Evolutionary conservation across 179 eudicot species (phyloP), one percentile per base, ranked within the genome.

Genomic region (Monotropa hypopitys): DNA sequence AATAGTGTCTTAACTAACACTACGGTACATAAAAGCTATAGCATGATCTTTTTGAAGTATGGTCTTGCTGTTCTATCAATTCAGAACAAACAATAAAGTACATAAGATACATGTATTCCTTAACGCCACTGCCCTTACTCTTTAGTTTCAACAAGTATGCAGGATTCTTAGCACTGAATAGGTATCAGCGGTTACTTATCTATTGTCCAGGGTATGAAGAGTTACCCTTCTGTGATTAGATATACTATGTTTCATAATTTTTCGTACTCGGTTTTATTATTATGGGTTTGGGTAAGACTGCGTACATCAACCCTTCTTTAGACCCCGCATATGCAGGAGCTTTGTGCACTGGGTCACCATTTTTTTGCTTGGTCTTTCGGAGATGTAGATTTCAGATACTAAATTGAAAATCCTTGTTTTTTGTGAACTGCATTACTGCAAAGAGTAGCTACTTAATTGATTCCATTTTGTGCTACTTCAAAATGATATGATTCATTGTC

Each of bases 121-220:
- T 13, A 46, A 28, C 33, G 20, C 57, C 33, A 69, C 53, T 21
- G 20, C 33, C 51, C 33, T 43, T 65, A 18, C 43, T 2, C n/a
- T 32, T 65, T 15, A 33, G 23, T 65, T 65, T 65, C 45, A 65
- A 65, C 43, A 9, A 68, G 30, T 5, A 47, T 70, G 56, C 57
- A 5, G 21, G 20, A 46, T 47, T 47, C 40, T 35, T 7, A 28
- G 15, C 21, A 46, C 51, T 28, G 26, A 46, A 46, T 21, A 4
- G 12, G 53, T 45, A 3, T 38, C 30, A 69, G 21, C n/a, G 33
- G 40, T 69, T 43, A 43, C 73, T 69, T 43, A 26, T 46, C n/a
- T 70, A 23, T 49, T 28, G 56, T 49, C 38, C 21, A 70, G 38
- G 74, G 74, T 7, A 47, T 70, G 18, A 70, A 47, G 74, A 70